These are phyloP conservation scores for Inga laurina DNA, from an alignment of 306 rosid genomes.

Conservation along the genomic window DNA sequence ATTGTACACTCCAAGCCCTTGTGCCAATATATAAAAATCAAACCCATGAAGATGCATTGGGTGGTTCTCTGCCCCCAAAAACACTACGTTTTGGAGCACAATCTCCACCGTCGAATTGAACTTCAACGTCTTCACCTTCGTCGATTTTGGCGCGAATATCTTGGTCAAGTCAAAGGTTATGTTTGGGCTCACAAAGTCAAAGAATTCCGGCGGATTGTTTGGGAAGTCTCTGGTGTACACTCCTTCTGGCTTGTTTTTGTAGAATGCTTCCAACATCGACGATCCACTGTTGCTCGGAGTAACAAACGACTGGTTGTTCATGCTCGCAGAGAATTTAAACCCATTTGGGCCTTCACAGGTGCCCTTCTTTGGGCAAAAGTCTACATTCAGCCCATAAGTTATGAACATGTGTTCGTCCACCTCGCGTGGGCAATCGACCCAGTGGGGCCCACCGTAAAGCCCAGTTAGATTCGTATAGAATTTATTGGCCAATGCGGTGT, in stretches of 20 bases:
- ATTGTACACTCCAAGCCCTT: slow-evolving; percentile 70
- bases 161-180: not conserved
- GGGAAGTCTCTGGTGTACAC: slow-evolving; percentile 65
- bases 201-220: slow-evolving; percentile 32
- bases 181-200: slow-evolving; percentile 43
- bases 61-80: slow-evolving; percentile 44
- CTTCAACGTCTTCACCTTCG: slow-evolving; percentile 58
- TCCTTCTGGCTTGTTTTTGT: slow-evolving; percentile 18
- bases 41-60: slow-evolving; percentile 67
- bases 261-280: slow-evolving; percentile 58
- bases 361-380: slow-evolving; percentile 9
- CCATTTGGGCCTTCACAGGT: slow-evolving; percentile 14
- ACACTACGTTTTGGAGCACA: slow-evolving; percentile 56
- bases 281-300: slow-evolving; percentile 33
- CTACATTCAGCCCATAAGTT: slow-evolving; percentile 37
- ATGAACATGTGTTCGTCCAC: slow-evolving; percentile 64
- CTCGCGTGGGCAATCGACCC: slow-evolving; percentile 48
- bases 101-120: slow-evolving; percentile 61
- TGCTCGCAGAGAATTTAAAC: slow-evolving; percentile 50
- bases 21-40: slow-evolving; percentile 63
- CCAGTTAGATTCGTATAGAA: slow-evolving; percentile 53
- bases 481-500: slow-evolving; percentile 54
- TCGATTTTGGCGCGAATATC: slow-evolving; percentile 51
- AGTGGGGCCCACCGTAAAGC: slow-evolving; percentile 46
- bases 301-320: slow-evolving; percentile 74